phyloP scores from a whole-genome alignment of 202 grass and related monocot species.

The Panicum hallii region DNA sequence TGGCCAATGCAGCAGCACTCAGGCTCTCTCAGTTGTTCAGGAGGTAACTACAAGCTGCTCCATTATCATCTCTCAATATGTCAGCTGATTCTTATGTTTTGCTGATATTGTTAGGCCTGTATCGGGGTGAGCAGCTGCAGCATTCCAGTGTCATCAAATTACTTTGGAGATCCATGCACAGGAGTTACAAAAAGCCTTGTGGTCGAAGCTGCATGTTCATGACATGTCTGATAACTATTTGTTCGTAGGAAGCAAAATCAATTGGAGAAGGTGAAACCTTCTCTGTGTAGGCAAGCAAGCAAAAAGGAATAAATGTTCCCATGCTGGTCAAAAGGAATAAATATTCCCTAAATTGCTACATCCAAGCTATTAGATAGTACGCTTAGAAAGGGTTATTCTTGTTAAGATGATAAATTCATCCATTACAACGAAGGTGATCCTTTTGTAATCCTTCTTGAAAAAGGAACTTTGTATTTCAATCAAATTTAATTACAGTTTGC shows the following conservation, averaged over 20 bases:
- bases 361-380: slow-evolving; percentile 34
- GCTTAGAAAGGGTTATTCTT: slow-evolving; percentile 33
- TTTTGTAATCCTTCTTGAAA: slow-evolving; percentile 27
- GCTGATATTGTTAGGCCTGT: slow-evolving; percentile 69
- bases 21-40: slow-evolving; percentile 74
- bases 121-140: slow-evolving; percentile 75
- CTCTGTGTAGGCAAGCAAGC: slow-evolving; percentile 46
- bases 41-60: slow-evolving; percentile 61
- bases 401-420: slow-evolving; percentile 33
- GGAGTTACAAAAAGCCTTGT: slow-evolving; percentile 81
- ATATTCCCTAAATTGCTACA: slow-evolving; percentile 29
- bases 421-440: slow-evolving; percentile 31
- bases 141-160: slow-evolving; percentile 66
- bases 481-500: neutral
- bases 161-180: slow-evolving; percentile 88
- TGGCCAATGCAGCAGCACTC: slow-evolving; percentile 78
- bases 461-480: slow-evolving; percentile 30
- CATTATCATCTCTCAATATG: slow-evolving; percentile 29
- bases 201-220: slow-evolving; percentile 93
- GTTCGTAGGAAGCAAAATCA: slow-evolving; percentile 49
- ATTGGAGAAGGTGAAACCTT: slow-evolving; percentile 62
- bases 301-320: slow-evolving; percentile 53
- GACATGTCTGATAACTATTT: slow-evolving; percentile 48
- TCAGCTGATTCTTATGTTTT: slow-evolving; percentile 30
- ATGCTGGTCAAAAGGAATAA: slow-evolving; percentile 48